Evolutionary conservation across 2,329 filamentous ascomycete genomes (phyloP), one percentile per base, ranked within the genome.

Genomic region (Fusarium sp.): DNA sequence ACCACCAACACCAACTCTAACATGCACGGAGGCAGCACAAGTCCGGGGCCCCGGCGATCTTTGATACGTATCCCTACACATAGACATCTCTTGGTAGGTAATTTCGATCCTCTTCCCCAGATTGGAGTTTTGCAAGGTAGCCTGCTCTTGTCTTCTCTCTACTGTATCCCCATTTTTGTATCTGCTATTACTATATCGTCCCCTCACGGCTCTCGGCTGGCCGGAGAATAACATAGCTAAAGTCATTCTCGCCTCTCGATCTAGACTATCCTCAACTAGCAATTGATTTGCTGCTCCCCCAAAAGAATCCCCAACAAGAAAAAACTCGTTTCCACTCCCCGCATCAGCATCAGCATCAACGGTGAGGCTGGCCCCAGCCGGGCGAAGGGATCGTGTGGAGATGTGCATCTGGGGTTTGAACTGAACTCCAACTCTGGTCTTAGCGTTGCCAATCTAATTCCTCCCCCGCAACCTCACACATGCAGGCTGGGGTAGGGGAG

Each of bases 381-480:
- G 72, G 60, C 69, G 70, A 74, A 74, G 54, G 72, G 72, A 72
- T 66, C 47, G 61, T 74, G 72, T 73, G 72, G 72, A 62, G 72
- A 73, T 74, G 46, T 29, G 23, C 28, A 57, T 58, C 62, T 63
- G 68, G 63, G 62, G 70, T 52, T 52, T 52, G 37, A 52, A 28
- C 33, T 23, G 20, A 46, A 71, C 68, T 68, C 66, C 63, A 73
- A 73, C 70, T 68, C 60, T 63, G 39, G 39, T 28, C 60, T 38
- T 59, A 57, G 57, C 52, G 57, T 52, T 58, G 55, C 53, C 44
- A 63, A 61, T 60, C 60, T 61, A 47, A 66, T 66, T 61, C 59
- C 57, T 70, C 66, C 68, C 70, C 72, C 72, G 67, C 71, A 71
- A 74, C 67, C 37, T 38, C 21, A n/a, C 42, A 37, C 24, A 39